Base-by-base conservation (phyloP, 306 rosid genomes). In the Parietaria judaica region DNA sequence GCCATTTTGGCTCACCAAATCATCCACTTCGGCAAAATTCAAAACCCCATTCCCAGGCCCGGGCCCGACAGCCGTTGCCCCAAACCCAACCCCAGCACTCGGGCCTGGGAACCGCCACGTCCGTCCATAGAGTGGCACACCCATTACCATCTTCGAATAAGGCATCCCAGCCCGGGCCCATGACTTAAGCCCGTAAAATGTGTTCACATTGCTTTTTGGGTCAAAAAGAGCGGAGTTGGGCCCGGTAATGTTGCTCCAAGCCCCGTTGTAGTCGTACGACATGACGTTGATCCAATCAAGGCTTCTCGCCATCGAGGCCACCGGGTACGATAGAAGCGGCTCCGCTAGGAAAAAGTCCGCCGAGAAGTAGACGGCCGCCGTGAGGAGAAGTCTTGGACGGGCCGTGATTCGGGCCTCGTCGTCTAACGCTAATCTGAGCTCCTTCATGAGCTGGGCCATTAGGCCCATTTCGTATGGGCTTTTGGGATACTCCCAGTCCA, bases 401-500 rank as follows among this genome's bases (percentile, higher is more conserved):
- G 53, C 1, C 3, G 80, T 72, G 8, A 44, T 1, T 0, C 31
- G 7, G 16, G 83, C 54, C 49, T 84, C 95, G 7, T 49, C 14
- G 0, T 62, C 2, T 2, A 86, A 63, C 0, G 75, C 76, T 0
- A 12, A 12, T 12, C 84, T 79, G 83, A 79, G 82, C 5, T 78
- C 83, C 0, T 12, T 16, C 0, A 84, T 50, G 9, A 89, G 67
- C 0, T 35, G 71, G 14, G 69, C 84, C 16, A 82, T 65, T 66
- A 71, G 4, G 35, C 51, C 48, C 87, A 80, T 81, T 44, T 86
- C 80, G 11, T 51, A 41, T 5, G 73, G 11, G 74, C 7, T 76
- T 69, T 9, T 48, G 7, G 97, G 97, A 17, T 48, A 89, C 13
- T 89, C 95, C 97, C 97, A 86, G 16, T 86, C 92, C 0, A 86